Percentiles rank a stretch among this genome's conserved stretches.
Conservation (phyloP, 2,329 filamentous ascomycete genomes). For the Arthrobotrys sinensis region DNA sequence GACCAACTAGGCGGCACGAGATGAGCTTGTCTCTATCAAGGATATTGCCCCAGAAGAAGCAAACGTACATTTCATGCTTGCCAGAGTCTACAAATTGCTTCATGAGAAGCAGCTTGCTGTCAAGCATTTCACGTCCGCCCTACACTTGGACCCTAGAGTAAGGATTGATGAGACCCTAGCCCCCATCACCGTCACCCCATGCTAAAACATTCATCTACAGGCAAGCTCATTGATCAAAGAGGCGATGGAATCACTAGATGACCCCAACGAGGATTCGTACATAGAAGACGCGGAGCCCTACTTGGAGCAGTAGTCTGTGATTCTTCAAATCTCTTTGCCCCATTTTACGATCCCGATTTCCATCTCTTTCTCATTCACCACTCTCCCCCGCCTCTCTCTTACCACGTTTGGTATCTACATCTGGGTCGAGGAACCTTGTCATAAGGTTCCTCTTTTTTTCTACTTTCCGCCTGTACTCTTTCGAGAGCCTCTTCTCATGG, state of each 20-base stretch:
- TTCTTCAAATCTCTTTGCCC: neutral
- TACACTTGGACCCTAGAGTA: constrained; percentile 97
- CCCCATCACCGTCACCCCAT: neutral
- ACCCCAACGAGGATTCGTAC: constrained; percentile 76
- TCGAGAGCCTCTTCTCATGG: neutral
- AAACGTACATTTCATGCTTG: constrained; percentile 94
- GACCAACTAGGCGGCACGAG: constrained; percentile 78
- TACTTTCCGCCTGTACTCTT: neutral
- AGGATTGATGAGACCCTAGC: constrained; percentile 63
- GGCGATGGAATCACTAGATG: constrained; percentile 91
- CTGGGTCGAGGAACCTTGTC: constrained; percentile 26
- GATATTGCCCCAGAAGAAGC: constrained; percentile 94
- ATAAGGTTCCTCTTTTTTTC: constrained; percentile 1
- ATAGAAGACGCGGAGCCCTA: constrained; percentile 60
- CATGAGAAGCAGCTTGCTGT: constrained; percentile 85
- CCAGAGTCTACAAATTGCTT: constrained; percentile 82
- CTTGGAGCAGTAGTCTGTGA: constrained; percentile 47
- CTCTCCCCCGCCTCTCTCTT: neutral
- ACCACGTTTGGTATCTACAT: neutral
- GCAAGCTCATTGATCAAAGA: constrained; percentile 95
- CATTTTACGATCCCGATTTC: neutral
- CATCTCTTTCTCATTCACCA: neutral
- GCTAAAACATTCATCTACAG: constrained; percentile 69
- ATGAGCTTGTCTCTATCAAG: constrained; percentile 88
- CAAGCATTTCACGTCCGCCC: constrained; percentile 91